phyloP scores from a whole-genome alignment of 169 alveolate genomes.

The Plasmodium blacklocki region DNA sequence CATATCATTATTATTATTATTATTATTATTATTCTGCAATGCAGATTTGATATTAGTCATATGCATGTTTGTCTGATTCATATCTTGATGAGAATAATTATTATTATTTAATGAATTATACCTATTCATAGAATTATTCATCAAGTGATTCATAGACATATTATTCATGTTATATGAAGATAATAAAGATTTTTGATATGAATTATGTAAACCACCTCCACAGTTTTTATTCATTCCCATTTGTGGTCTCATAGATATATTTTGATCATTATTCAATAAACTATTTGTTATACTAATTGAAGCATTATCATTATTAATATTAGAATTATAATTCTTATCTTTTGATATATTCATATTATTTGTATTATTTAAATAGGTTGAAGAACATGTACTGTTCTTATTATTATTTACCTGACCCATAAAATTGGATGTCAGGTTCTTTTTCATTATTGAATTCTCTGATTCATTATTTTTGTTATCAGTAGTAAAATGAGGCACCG shows the following conservation, averaged over 20 bases:
- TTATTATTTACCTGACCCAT: conserved; percentile 31
- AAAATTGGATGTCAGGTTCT: conserved; percentile 4
- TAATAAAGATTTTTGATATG: conserved; percentile 47
- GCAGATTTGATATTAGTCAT: conserved; percentile 18
- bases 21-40: conserved; percentile 22
- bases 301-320: conserved; percentile 1
- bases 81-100: conserved; percentile 34
- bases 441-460: conserved; percentile 27
- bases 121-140: conserved; percentile 30
- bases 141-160: conserved; percentile 11
- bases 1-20: conserved; percentile 21
- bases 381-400: background rate
- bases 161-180: conserved; percentile 30
- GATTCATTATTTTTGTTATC: conserved; percentile 10
- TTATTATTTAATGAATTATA: conserved; percentile 33
- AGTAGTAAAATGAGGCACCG: background rate
- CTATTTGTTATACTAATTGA: conserved; percentile 64
- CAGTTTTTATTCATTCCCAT: conserved; percentile 57
- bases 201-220: conserved; percentile 30
- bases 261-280: conserved; percentile 46
- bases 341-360: background rate
- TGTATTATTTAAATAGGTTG: conserved; percentile 8
- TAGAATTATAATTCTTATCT: background rate
- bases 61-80: conserved; percentile 27
- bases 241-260: conserved; percentile 33